Evolutionary conservation across 805 yeast genomes (phyloP), one percentile per base, ranked within the genome.

Genomic region (Lipomyces yamanashiensis): DNA sequence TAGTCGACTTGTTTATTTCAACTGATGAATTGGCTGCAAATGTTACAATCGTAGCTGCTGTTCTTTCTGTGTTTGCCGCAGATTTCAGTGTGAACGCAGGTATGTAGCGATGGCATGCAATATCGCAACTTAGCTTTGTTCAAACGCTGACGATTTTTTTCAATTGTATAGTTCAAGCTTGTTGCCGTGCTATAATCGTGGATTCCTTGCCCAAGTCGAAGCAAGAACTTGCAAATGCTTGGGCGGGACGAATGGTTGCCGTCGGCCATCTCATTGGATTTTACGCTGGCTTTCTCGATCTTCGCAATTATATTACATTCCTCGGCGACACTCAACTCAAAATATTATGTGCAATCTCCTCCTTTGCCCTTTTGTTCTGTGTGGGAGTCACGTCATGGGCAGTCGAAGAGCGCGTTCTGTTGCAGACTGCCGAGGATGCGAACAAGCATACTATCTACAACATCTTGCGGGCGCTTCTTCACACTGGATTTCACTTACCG

Each of bases 161-260:
- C 10, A 10, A 36, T 34, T 6, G 17, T 34, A 21, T 80, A 1
- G 85, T 85, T 59, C 88, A 85, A 67, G 87, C 89, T 0, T 80
- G 87, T 7, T 76, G 84, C n/a, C 77, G 89, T n/a, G 88, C 89
- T 0, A 78, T 84, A 41, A 83, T 86, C 41, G 87, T 85, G 19
- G 89, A 86, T 69, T 81, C 84, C 62, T 84, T 85, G 10, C 84
- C 87, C 2, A 78, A 83, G 0, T 72, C 77, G 49, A 87, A 84
- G 68, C 89, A 86, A 68, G 83, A 82, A 63, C 71, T 77, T 5
- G 86, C 87, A 12, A 86, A 85, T 71, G 88, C 88, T 0, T 84
- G 87, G 88, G 89, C 88, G 0, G 87, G 88, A 0, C 75, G 87
- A 56, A 81, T 86, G 86, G 84, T 84, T 57, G 86, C 88, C 0